Conservation (phyloP, 2,329 filamentous ascomycete genomes). For the Zymoseptoria pseudotritici region DNA sequence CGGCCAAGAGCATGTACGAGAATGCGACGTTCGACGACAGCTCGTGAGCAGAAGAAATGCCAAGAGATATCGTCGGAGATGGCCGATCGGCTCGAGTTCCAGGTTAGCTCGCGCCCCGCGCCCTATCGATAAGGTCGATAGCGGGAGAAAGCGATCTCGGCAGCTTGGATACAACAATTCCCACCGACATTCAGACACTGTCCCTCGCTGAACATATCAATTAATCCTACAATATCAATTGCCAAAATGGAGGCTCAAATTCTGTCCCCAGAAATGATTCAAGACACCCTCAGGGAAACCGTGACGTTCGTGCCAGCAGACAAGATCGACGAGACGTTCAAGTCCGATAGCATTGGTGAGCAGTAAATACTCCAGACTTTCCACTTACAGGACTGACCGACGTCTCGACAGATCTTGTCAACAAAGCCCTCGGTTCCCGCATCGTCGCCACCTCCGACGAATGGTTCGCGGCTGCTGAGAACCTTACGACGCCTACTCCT, state of each 20-base stretch:
- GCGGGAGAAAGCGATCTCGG: not conserved
- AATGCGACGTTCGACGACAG: constrained; percentile 25
- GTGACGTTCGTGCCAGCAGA: constrained; percentile 36
- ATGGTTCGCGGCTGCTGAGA: constrained; percentile 53
- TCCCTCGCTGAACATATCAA: not conserved
- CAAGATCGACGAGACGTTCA: constrained; percentile 49
- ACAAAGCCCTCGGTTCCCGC: constrained; percentile 43
- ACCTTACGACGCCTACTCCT: constrained; percentile 51
- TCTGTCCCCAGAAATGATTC: constrained; percentile 26
- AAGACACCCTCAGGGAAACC: constrained; percentile 19
- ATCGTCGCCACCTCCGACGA: constrained; percentile 53
- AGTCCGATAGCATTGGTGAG: constrained; percentile 46
- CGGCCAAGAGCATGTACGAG: constrained; percentile 29
- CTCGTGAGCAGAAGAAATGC: constrained; percentile 1
- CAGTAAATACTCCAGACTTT: not conserved
- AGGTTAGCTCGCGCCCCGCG: too few relatives aligned
- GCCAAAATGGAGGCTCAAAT: constrained; percentile 24
- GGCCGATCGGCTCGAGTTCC: not conserved
- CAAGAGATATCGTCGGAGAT: not conserved
- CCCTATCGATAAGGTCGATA: not conserved
- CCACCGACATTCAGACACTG: not conserved
- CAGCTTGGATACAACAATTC: not conserved
- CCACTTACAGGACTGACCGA: constrained; percentile 12
- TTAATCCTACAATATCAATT: not conserved
- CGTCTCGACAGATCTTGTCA: constrained; percentile 42